These are phyloP conservation scores for Glycine tomentella DNA, from an alignment of 306 rosid genomes.

Conservation along the genomic window DNA sequence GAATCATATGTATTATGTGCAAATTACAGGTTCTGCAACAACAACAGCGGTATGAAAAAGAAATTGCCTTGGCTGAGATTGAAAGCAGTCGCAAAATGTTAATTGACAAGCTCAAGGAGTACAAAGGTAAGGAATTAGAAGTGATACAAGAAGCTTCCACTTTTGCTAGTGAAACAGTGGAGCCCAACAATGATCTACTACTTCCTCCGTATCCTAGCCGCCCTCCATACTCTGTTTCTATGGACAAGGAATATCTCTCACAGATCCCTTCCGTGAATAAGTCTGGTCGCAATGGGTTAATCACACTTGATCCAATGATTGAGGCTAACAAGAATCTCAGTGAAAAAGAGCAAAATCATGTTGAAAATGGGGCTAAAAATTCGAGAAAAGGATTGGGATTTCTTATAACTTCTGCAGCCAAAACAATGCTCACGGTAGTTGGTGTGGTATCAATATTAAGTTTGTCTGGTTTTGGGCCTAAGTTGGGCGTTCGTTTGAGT, in stretches of 20 bases:
- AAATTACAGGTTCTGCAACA: conserved; percentile 74
- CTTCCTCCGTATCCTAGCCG: conserved; percentile 92
- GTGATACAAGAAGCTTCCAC: conserved; percentile 89
- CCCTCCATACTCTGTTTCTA: conserved; percentile 60
- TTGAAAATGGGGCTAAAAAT: conserved; percentile 48
- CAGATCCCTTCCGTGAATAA: conserved; percentile 57
- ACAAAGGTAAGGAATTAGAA: conserved; percentile 80
- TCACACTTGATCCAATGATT: conserved; percentile 46
- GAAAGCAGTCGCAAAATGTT: conserved; percentile 86
- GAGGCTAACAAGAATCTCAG: conserved; percentile 51
- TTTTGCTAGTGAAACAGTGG: conserved; percentile 90
- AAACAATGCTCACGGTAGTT: conserved; percentile 67
- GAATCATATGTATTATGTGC: conserved; percentile 40
- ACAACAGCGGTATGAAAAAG: conserved; percentile 79
- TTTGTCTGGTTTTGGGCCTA: conserved; percentile 76
- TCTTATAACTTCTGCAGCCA: conserved; percentile 67
- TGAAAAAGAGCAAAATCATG: conserved; percentile 48
- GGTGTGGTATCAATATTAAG: conserved; percentile 76
- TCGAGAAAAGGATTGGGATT: conserved; percentile 61
- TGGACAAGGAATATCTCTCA: conserved; percentile 59
- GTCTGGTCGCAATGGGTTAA: conserved; percentile 62
- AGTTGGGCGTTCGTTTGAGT: conserved; percentile 52
- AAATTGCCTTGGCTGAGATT: conserved; percentile 84
- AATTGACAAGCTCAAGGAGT: conserved; percentile 76
- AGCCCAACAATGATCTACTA: conserved; percentile 73